phyloP scores from a whole-genome alignment of 805 yeast genomes.

The Torulaspora gathmanii region DNA sequence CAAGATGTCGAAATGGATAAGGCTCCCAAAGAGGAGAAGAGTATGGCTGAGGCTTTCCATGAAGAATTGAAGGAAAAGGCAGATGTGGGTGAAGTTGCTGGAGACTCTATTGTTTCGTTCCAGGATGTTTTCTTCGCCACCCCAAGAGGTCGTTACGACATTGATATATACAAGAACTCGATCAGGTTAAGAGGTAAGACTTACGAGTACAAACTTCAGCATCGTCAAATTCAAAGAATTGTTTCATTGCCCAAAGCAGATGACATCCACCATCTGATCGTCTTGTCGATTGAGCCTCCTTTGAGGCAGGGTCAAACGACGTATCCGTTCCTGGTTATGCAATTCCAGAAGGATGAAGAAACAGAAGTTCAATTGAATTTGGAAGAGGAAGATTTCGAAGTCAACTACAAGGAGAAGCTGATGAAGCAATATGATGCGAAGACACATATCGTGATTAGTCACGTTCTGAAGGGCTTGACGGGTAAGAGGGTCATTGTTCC shows the following conservation, averaged over 20 bases:
- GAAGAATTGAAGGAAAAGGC: constrained; percentile 91
- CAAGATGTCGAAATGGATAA: constrained; percentile 23
- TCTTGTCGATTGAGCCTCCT: constrained; percentile 93
- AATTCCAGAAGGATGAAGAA: constrained; percentile 85
- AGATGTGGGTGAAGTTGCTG: constrained; percentile 88
- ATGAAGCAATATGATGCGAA: constrained; percentile 73
- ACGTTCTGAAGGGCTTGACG: constrained; percentile 83
- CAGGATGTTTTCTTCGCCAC: constrained; percentile 87
- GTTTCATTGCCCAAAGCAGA: constrained; percentile 93
- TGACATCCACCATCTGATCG: constrained; percentile 81
- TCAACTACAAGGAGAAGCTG: constrained; percentile 68
- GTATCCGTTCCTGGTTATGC: constrained; percentile 86
- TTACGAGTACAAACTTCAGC: constrained; percentile 92
- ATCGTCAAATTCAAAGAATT: constrained; percentile 81
- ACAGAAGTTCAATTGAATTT: constrained; percentile 84
- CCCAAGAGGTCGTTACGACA: constrained; percentile 97
- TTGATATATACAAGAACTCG: constrained; percentile 84
- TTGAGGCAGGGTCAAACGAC: constrained; percentile 97
- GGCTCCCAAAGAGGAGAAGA: constrained; percentile 35
- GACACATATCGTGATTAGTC: constrained; percentile 82
- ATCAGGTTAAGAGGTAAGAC: constrained; percentile 95
- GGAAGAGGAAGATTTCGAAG: constrained; percentile 73
- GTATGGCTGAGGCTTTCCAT: constrained; percentile 80
- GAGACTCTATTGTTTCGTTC: constrained; percentile 91
- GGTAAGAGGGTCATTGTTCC: constrained; percentile 82